These are phyloP conservation scores for Vicia villosa DNA, from an alignment of 306 rosid species.

Conservation along the genomic window DNA sequence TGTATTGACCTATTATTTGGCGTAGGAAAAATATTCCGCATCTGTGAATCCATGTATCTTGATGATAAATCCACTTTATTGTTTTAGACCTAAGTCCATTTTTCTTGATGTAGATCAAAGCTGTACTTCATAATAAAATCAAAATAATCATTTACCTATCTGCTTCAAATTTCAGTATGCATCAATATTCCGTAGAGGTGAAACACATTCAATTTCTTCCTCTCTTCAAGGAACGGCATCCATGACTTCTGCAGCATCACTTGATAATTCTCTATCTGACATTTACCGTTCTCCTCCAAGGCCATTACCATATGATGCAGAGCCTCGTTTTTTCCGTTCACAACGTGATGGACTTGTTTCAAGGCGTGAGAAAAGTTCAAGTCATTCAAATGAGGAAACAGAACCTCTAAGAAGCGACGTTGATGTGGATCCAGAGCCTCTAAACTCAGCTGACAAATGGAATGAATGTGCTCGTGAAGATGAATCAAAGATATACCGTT, in stretches of 20 bases:
- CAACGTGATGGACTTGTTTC: slow-evolving; percentile 83
- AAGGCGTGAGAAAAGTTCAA: slow-evolving; percentile 90
- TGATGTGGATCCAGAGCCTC: slow-evolving; percentile 65
- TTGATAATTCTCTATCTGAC: slow-evolving; percentile 78
- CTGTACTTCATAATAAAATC: slow-evolving; percentile 17
- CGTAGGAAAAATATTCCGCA: slow-evolving; percentile 17
- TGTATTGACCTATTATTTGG: slow-evolving; percentile 8
- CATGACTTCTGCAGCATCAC: slow-evolving; percentile 68
- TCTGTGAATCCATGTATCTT: slow-evolving; percentile 16
- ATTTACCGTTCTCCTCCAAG: slow-evolving; percentile 95
- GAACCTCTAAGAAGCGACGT: slow-evolving; percentile 81
- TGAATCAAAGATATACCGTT: slow-evolving; percentile 67
- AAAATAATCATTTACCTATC: slow-evolving; percentile 29
- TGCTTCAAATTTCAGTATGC: slow-evolving; percentile 61
- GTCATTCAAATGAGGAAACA: slow-evolving; percentile 83
- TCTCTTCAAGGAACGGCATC: slow-evolving; percentile 84
- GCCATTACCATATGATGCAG: slow-evolving; percentile 95
- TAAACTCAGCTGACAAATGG: slow-evolving; percentile 73
- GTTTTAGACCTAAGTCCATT: slow-evolving; percentile 2
- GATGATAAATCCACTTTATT: slow-evolving; percentile 28
- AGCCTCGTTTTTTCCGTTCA: slow-evolving; percentile 66
- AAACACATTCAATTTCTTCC: slow-evolving; percentile 75
- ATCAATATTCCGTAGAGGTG: slow-evolving; percentile 79
- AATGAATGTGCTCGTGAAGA: slow-evolving; percentile 69
- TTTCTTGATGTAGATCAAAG: slow-evolving; percentile 2